phyloP scores from a whole-genome alignment of 2,329 filamentous ascomycete genomes.

The Rasamsonia emersonii region DNA sequence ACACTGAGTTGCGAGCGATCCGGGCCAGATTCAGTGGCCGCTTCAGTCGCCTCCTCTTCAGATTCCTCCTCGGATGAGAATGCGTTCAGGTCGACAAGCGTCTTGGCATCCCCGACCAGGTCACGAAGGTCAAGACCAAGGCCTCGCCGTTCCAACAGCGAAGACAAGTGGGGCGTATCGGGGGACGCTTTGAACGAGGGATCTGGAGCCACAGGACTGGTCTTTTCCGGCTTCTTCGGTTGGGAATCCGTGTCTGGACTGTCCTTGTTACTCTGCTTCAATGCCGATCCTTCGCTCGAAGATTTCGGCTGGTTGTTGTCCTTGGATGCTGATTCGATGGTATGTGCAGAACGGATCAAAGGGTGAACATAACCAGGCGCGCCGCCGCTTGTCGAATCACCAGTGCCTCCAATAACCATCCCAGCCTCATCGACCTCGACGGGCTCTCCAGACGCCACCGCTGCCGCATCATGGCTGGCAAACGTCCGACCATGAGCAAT shows the following conservation, averaged over 20 bases:
- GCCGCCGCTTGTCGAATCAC: conserved; percentile 19
- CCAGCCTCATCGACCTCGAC: conserved; percentile 60
- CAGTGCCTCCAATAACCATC: conserved; percentile 33
- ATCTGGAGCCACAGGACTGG: conserved; percentile 8
- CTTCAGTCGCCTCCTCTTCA: conserved; percentile 23
- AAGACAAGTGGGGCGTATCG: conserved; percentile 59
- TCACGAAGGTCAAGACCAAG: conserved; percentile 53
- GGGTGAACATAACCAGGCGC: conserved; percentile 53
- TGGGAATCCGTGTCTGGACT: not conserved
- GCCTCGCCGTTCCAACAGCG: conserved; percentile 54
- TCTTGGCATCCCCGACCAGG: conserved; percentile 48
- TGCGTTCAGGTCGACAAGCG: conserved; percentile 29
- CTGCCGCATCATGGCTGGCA: conserved; percentile 92
- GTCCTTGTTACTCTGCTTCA: conserved; percentile 7
- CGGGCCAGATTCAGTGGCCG: conserved; percentile 11
- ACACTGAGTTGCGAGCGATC: conserved; percentile 14
- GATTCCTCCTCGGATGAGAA: conserved; percentile 34
- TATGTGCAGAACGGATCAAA: conserved; percentile 49
- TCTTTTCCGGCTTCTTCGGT: conserved; percentile 1
- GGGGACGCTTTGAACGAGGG: conserved; percentile 46
- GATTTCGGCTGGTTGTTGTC: conserved; percentile 13
- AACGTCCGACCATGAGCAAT: conserved; percentile 91
- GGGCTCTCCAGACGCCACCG: conserved; percentile 74
- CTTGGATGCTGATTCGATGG: conserved; percentile 25
- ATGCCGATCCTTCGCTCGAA: conserved; percentile 8